A percentile compares a stretch with the other conserved stretches of the same genome.
Conservation (phyloP, 2,329 filamentous ascomycete genomes). For the Monosporascus sp. region DNA sequence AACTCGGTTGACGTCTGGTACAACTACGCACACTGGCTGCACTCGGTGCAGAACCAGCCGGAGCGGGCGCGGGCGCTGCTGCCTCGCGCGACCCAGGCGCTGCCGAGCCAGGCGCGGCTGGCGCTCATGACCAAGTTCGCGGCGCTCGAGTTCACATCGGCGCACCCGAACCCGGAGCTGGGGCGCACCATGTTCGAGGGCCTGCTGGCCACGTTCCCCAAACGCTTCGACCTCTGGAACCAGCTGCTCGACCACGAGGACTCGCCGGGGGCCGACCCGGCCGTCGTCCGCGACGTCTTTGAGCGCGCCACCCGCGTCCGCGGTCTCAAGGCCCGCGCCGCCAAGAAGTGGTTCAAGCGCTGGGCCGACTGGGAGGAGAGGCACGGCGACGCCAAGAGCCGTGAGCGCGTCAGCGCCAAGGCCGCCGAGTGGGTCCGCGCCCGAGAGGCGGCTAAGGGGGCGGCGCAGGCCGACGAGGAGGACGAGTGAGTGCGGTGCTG, state of each 20-base stretch:
- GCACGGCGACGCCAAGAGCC: slow-evolving; percentile 63
- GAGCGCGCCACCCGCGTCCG: slow-evolving; percentile 69
- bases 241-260: slow-evolving; percentile 84
- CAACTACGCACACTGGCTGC: slow-evolving; percentile 92
- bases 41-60: slow-evolving; percentile 65
- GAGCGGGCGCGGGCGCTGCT: slow-evolving; percentile 75
- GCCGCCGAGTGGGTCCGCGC: slow-evolving; percentile 66
- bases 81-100: slow-evolving; percentile 76
- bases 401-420: slow-evolving; percentile 65
- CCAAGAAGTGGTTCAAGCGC: slow-evolving; percentile 82
- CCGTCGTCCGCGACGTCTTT: slow-evolving; percentile 69
- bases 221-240: slow-evolving; percentile 90
- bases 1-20: slow-evolving; percentile 77
- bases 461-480: slow-evolving; percentile 24
- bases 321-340: slow-evolving; percentile 74
- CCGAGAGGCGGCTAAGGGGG: slow-evolving; percentile 33
- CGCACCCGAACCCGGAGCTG: slow-evolving; percentile 78
- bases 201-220: slow-evolving; percentile 77
- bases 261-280: slow-evolving; percentile 41
- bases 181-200: slow-evolving; percentile 94
- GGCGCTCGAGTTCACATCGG: slow-evolving; percentile 82
- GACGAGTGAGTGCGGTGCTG: slow-evolving; percentile 23
- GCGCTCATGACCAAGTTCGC: slow-evolving; percentile 83
- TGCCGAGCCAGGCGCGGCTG: slow-evolving; percentile 63
- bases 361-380: slow-evolving; percentile 88